Conservation (phyloP, 1,139 yeast species). For the Pichia terricola region DNA sequence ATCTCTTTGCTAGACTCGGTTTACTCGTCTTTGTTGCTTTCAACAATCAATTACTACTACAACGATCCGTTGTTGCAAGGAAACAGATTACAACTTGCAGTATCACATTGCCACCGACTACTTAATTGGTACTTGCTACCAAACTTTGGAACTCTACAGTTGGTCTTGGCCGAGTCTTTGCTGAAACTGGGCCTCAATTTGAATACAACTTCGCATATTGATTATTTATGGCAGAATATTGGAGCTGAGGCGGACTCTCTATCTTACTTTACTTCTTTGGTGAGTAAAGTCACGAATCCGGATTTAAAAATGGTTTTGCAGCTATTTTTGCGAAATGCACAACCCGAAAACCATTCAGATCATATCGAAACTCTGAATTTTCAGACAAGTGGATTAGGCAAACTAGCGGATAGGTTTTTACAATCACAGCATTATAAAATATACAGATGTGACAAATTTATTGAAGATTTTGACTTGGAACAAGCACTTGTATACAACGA, state of each 20-base stretch:
- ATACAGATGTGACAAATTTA: too few relatives aligned
- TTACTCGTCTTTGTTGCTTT: slow-evolving; percentile 18
- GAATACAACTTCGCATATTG: slow-evolving; percentile 8
- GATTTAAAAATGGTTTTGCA: slow-evolving; percentile 8
- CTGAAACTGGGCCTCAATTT: slow-evolving; percentile 16
- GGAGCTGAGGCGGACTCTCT: slow-evolving; percentile 11
- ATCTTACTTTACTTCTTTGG: slow-evolving; percentile 1
- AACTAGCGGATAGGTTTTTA: not conserved
- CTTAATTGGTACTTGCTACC: slow-evolving; percentile 22
- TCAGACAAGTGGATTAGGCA: not conserved
- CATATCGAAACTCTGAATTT: not conserved
- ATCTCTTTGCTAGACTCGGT: slow-evolving; percentile 17
- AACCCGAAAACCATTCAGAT: not conserved
- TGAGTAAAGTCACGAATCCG: slow-evolving; percentile 7
- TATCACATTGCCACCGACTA: slow-evolving; percentile 17
- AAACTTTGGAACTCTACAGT: slow-evolving; percentile 19
- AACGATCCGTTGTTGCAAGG: slow-evolving; percentile 13
- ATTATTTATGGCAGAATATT: slow-evolving; percentile 17
- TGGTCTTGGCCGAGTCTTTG: slow-evolving; percentile 18
- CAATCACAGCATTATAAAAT: not conserved
- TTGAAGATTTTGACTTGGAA: not conserved
- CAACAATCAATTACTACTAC: slow-evolving; percentile 14
- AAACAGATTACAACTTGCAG: slow-evolving; percentile 12
- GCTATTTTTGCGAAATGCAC: not conserved
- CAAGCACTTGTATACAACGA: too few relatives aligned